A percentile compares a stretch with the other conserved stretches of the same genome.
Conservation (phyloP, 2,329 filamentous ascomycete genomes). For the Cladosporium colombiae region DNA sequence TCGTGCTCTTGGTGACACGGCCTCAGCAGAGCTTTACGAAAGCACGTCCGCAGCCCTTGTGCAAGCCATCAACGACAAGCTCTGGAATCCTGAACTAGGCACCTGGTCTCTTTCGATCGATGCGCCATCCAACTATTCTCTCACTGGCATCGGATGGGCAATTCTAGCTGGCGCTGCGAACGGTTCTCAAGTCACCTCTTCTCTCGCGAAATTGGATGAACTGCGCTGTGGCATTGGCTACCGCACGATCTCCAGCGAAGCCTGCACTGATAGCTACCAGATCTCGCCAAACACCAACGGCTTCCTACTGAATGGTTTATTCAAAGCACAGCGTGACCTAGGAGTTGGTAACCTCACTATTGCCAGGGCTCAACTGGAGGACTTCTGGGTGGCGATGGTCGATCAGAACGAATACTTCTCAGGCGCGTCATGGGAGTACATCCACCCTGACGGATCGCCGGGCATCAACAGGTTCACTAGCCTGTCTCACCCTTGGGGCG, state of each 20-base stretch:
- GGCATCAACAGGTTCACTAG: slow-evolving; percentile 48
- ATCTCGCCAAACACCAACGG: slow-evolving; percentile 50
- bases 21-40: slow-evolving; percentile 29
- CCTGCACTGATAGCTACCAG: slow-evolving; percentile 33
- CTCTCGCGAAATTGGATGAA: slow-evolving; percentile 35
- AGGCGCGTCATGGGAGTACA: slow-evolving; percentile 51
- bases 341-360: slow-evolving; percentile 28
- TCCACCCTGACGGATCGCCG: slow-evolving; percentile 42
- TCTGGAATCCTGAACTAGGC: slow-evolving; percentile 39
- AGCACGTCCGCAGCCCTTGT: slow-evolving; percentile 28
- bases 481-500: slow-evolving; percentile 49
- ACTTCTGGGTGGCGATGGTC: slow-evolving; percentile 48
- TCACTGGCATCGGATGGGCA: slow-evolving; percentile 38
- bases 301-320: slow-evolving; percentile 45
- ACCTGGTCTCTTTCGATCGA: slow-evolving; percentile 36
- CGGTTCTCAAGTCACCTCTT: slow-evolving; percentile 32
- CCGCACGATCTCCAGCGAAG: slow-evolving; percentile 34
- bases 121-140: slow-evolving; percentile 36
- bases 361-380: slow-evolving; percentile 38
- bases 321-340: slow-evolving; percentile 33
- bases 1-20: slow-evolving; percentile 34
- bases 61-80: slow-evolving; percentile 34
- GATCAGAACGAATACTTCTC: slow-evolving; percentile 39
- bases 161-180: slow-evolving; percentile 41
- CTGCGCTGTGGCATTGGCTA: slow-evolving; percentile 42